phyloP scores from a whole-genome alignment of 2,329 filamentous ascomycete genomes.

The Helminthosporium solani region DNA sequence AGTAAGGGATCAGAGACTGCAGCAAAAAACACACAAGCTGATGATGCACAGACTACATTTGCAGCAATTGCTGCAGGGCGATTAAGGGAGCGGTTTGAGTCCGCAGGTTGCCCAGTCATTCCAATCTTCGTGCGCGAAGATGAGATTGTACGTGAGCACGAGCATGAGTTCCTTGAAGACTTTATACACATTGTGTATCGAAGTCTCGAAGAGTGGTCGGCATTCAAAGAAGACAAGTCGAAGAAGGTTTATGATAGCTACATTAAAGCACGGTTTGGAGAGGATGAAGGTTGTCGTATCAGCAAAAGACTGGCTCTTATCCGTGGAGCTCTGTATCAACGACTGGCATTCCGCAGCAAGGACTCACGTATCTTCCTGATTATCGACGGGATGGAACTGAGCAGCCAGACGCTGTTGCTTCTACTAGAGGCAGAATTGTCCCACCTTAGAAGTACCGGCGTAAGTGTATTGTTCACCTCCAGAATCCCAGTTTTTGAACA shows the following conservation, averaged over 20 bases:
- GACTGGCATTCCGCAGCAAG: constrained; percentile 4
- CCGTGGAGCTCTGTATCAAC: constrained; percentile 10
- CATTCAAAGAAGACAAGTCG: background rate
- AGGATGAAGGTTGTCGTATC: background rate
- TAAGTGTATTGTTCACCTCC: constrained; percentile 19
- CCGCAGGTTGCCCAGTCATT: background rate
- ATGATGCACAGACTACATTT: background rate
- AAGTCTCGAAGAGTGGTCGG: background rate
- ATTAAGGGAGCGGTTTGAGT: background rate
- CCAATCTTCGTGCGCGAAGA: background rate
- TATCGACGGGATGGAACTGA: constrained; percentile 22
- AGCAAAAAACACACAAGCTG: background rate
- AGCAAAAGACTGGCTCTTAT: background rate
- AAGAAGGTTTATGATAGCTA: background rate
- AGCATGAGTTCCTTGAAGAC: constrained; percentile 1
- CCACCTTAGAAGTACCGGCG: constrained; percentile 5
- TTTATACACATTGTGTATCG: background rate
- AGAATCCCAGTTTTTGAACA: constrained; percentile 15
- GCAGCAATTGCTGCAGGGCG: background rate
- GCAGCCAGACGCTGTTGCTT: constrained; percentile 11
- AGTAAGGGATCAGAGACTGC: background rate
- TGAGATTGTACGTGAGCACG: background rate
- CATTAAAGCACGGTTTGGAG: background rate
- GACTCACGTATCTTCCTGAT: constrained; percentile 12
- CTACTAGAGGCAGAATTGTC: constrained; percentile 16